Base-by-base conservation (phyloP, 345 rosid genomes). In the Boechera retrofracta region DNA sequence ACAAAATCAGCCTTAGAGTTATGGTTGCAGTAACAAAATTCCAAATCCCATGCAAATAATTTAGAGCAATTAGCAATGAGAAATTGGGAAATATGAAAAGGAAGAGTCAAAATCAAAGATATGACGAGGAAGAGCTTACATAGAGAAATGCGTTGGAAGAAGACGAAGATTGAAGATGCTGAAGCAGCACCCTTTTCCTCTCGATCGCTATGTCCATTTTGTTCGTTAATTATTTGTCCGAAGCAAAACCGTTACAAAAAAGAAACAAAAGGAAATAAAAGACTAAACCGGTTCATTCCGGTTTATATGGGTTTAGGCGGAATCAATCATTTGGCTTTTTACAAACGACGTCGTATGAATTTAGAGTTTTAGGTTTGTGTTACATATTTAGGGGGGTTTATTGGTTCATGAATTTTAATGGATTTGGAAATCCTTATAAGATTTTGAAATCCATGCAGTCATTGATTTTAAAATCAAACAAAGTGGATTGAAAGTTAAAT, bases 321-420 rank as follows among this genome's bases (percentile, higher is more conserved):
- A 51, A 11, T 21, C 21, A 21, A 21, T 35, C n/a, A 47, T n/a
- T 10, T 5, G 61, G 49, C 5, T 49, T 33, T 32, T 1, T 0
- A 16, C 3, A 16, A 59, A 59, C 63, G 74, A 2, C 79, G 59
- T 26, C 80, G 71, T 26, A 32, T 6, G 0, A 0, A 0, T 0
- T 0, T 63, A 77, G 80, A 75, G 80, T 76, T 76, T 69, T 69
- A 60, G 64, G 55, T 21, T 21, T 21, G 21, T 21, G 21, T 21
- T 69, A 15, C 31, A 15, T 71, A 76, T 69, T 32, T 58, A 1
- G 21, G 1, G 21, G 21, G 1, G 21, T 21, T 21, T 21, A 21
- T 21, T 21, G 21, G 21, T 21, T 21, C 21, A 21, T 21, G 21
- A 21, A 21, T 21, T 21, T 21, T 21, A 21, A 21, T 21, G 0